Evolutionary conservation across 768 basidiomycete species (phyloP).

Genomic region (Lentinula edodes): DNA sequence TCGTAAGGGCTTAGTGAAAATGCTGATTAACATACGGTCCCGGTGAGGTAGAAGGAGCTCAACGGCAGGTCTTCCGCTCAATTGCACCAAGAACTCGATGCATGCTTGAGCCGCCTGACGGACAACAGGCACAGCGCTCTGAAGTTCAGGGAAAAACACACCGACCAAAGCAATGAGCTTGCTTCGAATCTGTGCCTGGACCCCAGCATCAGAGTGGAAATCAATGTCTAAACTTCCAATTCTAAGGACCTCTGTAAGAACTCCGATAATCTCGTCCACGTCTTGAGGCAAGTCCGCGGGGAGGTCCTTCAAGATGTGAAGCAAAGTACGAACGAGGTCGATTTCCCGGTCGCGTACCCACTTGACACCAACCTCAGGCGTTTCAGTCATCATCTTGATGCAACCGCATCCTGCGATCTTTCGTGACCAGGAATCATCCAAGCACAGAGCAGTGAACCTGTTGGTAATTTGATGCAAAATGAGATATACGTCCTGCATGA

Average conservation of each 20-base stretch:
- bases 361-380: constrained; percentile 62
- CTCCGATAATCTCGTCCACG: constrained; percentile 70
- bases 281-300: constrained; percentile 84
- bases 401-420: constrained; percentile 90
- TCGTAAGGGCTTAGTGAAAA: constrained; percentile 94
- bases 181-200: constrained; percentile 31
- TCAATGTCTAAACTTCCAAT: constrained; percentile 52
- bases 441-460: constrained; percentile 79
- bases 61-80: constrained; percentile 63
- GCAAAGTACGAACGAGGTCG: constrained; percentile 83
- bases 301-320: constrained; percentile 92
- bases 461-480: constrained; percentile 79
- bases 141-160: constrained; percentile 84
- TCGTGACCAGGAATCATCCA: constrained; percentile 85
- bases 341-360: constrained; percentile 86
- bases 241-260: constrained; percentile 62
- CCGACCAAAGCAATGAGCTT: constrained; percentile 69
- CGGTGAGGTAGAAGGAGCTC: constrained; percentile 83
- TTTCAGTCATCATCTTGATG: constrained; percentile 72
- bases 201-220: constrained; percentile 35
- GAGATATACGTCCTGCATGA: constrained; percentile 50
- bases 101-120: constrained; percentile 80
- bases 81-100: constrained; percentile 70
- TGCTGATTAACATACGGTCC: constrained; percentile 80
- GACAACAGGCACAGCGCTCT: constrained; percentile 80